These are phyloP conservation scores for Pseudogymnoascus sp. DNA, from an alignment of 2,329 filamentous ascomycete species.

Conservation along the genomic window DNA sequence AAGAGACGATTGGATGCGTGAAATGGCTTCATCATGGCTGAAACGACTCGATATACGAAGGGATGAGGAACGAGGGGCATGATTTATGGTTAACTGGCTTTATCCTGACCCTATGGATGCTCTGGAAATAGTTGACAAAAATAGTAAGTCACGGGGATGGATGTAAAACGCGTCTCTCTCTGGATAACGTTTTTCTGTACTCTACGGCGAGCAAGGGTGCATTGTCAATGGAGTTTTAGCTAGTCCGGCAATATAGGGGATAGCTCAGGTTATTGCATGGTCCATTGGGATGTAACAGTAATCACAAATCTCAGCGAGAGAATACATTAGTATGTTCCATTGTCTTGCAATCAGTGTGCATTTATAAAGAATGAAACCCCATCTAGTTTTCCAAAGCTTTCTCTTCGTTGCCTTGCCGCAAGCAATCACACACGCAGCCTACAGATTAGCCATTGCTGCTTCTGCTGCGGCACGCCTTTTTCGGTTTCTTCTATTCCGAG, in stretches of 20 bases:
- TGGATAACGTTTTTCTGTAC: conserved; percentile 4
- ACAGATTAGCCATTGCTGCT: background rate
- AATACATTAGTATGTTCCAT: background rate
- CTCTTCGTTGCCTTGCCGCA: background rate
- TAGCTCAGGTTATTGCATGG: conserved; percentile 1
- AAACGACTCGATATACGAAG: conserved; percentile 1
- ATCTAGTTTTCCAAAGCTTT: background rate
- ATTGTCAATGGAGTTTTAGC: conserved; percentile 4
- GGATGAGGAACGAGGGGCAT: conserved; percentile 2
- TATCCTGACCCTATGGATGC: background rate
- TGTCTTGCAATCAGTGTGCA: background rate
- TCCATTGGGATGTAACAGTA: background rate
- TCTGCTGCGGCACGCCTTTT: background rate
- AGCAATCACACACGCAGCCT: background rate
- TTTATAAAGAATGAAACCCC: background rate
- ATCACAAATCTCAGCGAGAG: conserved; percentile 4
- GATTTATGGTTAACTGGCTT: conserved; percentile 3
- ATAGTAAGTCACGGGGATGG: conserved; percentile 3
- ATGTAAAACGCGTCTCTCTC: conserved; percentile 5
- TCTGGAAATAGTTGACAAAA: conserved; percentile 6
- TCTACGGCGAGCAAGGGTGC: conserved; percentile 1
- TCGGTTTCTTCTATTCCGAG: background rate
- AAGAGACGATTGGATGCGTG: conserved; percentile 1
- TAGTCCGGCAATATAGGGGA: conserved; percentile 5
- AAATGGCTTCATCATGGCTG: background rate